These are phyloP conservation scores for Talaromyces sp. DNA, from an alignment of 2,329 filamentous ascomycete genomes.

Conservation along the genomic window DNA sequence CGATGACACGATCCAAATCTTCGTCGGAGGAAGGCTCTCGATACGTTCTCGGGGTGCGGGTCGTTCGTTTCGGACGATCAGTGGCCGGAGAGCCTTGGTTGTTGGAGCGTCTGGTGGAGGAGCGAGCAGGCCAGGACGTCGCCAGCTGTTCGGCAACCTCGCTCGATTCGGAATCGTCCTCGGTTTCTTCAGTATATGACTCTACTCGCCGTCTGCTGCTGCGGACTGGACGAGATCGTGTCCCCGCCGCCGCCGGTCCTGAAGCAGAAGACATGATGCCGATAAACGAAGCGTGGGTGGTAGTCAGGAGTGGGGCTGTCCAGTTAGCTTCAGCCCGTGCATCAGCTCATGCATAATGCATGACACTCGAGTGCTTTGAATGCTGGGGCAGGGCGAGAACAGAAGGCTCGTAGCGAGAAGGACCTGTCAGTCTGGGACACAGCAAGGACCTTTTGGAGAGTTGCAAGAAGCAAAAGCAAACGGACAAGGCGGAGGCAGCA, in stretches of 20 bases:
- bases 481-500: not conserved
- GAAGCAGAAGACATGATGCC: conserved; percentile 25
- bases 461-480: not conserved
- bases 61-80: conserved; percentile 27
- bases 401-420: not conserved
- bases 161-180: conserved; percentile 22
- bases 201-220: conserved; percentile 29
- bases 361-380: not conserved
- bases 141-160: conserved; percentile 16
- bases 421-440: not conserved
- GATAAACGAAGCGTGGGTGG: conserved; percentile 9
- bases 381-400: not conserved
- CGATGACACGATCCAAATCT: conserved; percentile 15
- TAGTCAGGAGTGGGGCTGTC: conserved; percentile 10
- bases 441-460: not conserved
- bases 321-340: conserved; percentile 15
- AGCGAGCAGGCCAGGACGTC: conserved; percentile 1
- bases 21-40: conserved; percentile 31
- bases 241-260: conserved; percentile 15
- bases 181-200: conserved; percentile 31
- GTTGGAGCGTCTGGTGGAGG: not conserved
- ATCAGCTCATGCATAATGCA: conserved; percentile 5
- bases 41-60: conserved; percentile 24
- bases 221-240: conserved; percentile 28
- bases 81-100: not conserved